Evolutionary conservation across 352 stramenopile species (phyloP).

Genomic region (Phytopythium aichiense): DNA sequence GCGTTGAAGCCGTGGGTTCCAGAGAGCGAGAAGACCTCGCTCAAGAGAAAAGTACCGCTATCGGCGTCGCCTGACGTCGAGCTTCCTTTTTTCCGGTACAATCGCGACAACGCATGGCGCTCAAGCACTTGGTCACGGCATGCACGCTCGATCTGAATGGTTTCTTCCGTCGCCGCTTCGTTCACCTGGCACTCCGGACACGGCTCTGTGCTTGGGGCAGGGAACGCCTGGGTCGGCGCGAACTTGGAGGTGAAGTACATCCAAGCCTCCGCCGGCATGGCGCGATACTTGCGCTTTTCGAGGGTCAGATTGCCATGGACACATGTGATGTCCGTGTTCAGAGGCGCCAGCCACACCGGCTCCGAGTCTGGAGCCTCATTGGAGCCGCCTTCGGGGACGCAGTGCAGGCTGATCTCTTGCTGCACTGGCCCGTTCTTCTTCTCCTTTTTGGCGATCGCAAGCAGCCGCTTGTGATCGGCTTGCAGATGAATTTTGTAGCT

Average conservation of each 20-base stretch:
- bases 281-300: conserved; percentile 65
- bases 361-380: conserved; percentile 8
- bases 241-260: conserved; percentile 64
- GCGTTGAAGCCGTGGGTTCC: conserved; percentile 13
- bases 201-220: conserved; percentile 20
- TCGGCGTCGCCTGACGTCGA: conserved; percentile 16
- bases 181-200: conserved; percentile 53
- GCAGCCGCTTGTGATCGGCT: conserved; percentile 44
- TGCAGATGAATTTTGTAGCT: conserved; percentile 66
- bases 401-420: conserved; percentile 17
- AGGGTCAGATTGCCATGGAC: conserved; percentile 57
- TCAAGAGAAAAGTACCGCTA: conserved; percentile 21
- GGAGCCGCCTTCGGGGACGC: background rate
- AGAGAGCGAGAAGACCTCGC: conserved; percentile 43
- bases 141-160: conserved; percentile 47
- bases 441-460: conserved; percentile 16
- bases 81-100: conserved; percentile 43
- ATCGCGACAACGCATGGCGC: conserved; percentile 31
- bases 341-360: conserved; percentile 26
- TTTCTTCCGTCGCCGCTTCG: conserved; percentile 44
- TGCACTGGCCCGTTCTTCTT: conserved; percentile 17
- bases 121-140: conserved; percentile 60
- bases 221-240: conserved; percentile 29
- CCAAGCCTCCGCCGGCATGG: conserved; percentile 50
- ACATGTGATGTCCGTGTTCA: conserved; percentile 81